phyloP scores from a whole-genome alignment of 352 stramenopile genomes.

The Globisporangium nunn region DNA sequence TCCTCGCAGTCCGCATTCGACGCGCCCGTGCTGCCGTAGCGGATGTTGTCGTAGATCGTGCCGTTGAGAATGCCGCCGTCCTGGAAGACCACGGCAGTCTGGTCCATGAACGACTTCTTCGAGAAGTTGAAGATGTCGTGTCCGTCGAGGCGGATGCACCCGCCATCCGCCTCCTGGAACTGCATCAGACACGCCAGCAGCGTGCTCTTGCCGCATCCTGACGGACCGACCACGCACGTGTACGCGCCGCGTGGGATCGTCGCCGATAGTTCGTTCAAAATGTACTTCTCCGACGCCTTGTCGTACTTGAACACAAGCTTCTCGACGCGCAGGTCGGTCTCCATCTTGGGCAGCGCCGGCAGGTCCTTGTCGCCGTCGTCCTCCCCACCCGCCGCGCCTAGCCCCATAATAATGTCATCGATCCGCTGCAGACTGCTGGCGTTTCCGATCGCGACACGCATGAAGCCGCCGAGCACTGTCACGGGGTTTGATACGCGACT shows the following conservation, averaged over 20 bases:
- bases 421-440: conserved; percentile 82
- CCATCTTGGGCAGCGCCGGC: conserved; percentile 74
- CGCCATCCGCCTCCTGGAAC: conserved; percentile 79
- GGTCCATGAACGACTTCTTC: conserved; percentile 83
- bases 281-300: conserved; percentile 76
- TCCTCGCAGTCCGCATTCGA: conserved; percentile 79
- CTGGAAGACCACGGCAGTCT: conserved; percentile 84
- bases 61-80: conserved; percentile 84
- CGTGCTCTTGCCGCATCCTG: conserved; percentile 85
- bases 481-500: conserved; percentile 78
- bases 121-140: conserved; percentile 85
- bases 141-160: conserved; percentile 72
- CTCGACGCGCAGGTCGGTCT: conserved; percentile 69
- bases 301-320: conserved; percentile 86
- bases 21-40: conserved; percentile 66
- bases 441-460: conserved; percentile 86
- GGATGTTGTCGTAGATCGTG: conserved; percentile 86
- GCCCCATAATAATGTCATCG: conserved; percentile 75
- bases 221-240: conserved; percentile 81
- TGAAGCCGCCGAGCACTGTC: conserved; percentile 79
- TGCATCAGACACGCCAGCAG: conserved; percentile 83
- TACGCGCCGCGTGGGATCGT: conserved; percentile 75
- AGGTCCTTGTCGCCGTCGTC: conserved; percentile 60
- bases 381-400: conserved; percentile 25
- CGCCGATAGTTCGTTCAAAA: conserved; percentile 65